These are phyloP conservation scores for Alternaria arborescens DNA, from an alignment of 2,329 filamentous ascomycete species.

Conservation along the genomic window DNA sequence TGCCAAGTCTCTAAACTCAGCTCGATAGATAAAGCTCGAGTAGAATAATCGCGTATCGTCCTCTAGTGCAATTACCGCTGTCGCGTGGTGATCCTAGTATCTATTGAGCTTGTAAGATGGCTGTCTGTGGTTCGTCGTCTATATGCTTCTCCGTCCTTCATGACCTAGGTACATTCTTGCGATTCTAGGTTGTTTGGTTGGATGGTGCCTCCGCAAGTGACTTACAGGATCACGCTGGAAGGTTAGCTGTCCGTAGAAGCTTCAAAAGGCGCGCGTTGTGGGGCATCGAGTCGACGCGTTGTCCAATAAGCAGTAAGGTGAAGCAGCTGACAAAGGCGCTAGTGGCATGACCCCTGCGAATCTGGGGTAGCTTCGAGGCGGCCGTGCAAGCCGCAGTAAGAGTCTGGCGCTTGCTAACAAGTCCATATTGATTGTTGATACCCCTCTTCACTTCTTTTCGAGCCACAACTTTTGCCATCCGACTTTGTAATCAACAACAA, in stretches of 20 bases:
- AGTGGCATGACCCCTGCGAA: constrained; percentile 19
- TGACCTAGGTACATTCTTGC: too few species aligned
- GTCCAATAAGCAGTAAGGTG: constrained; percentile 19
- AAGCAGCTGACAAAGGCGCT: constrained; percentile 26
- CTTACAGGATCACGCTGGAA: background rate
- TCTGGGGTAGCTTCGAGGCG: constrained; percentile 27
- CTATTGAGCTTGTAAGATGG: background rate
- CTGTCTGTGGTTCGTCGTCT: background rate
- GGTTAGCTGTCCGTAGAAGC: constrained; percentile 1
- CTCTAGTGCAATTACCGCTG: background rate
- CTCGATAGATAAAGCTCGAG: background rate
- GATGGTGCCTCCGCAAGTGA: background rate
- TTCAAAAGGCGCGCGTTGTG: background rate
- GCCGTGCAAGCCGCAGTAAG: constrained; percentile 8
- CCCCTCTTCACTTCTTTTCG: constrained; percentile 3
- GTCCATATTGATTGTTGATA: constrained; percentile 6
- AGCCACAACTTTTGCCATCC: background rate
- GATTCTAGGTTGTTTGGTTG: too few species aligned
- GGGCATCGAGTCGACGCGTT: background rate
- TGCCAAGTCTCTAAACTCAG: background rate
- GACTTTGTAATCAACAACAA: background rate
- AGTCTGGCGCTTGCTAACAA: constrained; percentile 2
- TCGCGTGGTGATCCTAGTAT: background rate
- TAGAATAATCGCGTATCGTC: background rate
- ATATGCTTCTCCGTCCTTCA: too few species aligned